Evolutionary conservation across 495 filamentous ascomycete genomes (phyloP).

Genomic region (Penicillium silybi): DNA sequence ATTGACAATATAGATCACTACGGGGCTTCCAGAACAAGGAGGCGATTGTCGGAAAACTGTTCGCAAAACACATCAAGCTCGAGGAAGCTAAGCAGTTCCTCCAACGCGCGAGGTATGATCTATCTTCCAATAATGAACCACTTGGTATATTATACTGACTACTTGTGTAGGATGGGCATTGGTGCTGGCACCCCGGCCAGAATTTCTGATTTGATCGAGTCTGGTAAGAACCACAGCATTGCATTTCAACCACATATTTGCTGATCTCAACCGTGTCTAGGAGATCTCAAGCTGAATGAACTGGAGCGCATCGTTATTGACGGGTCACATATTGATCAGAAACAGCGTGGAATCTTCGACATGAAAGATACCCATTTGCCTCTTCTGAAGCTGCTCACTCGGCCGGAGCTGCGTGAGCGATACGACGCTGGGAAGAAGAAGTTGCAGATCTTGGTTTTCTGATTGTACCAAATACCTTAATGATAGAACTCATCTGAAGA

Average conservation of each 20-base stretch:
- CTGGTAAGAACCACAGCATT: slow-evolving; percentile 50
- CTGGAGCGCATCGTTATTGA: slow-evolving; percentile 82
- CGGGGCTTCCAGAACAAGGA: slow-evolving; percentile 75
- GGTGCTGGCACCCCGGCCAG: slow-evolving; percentile 86
- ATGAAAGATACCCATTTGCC: slow-evolving; percentile 86
- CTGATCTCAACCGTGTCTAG: slow-evolving; percentile 36
- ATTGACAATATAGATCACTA: slow-evolving; percentile 50
- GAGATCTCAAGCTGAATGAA: slow-evolving; percentile 60
- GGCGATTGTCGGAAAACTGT: slow-evolving; percentile 78
- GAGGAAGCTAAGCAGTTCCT: slow-evolving; percentile 78
- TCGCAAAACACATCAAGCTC: slow-evolving; percentile 97
- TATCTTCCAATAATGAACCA: neutral
- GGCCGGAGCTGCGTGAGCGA: slow-evolving; percentile 62
- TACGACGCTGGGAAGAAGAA: slow-evolving; percentile 47
- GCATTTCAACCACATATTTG: neutral
- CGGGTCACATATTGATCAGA: slow-evolving; percentile 84
- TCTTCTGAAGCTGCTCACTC: slow-evolving; percentile 63
- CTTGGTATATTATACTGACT: slow-evolving; percentile 10
- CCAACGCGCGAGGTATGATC: slow-evolving; percentile 50
- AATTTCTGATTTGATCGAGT: slow-evolving; percentile 73
- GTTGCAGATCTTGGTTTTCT: slow-evolving; percentile 41
- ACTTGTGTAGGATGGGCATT: slow-evolving; percentile 59
- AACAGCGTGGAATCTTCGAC: slow-evolving; percentile 87
- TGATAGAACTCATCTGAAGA: neutral
- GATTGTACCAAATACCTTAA: neutral